Base-by-base conservation (phyloP, 225 moss, liverwort and hornwort genomes). In the Neckera pumila region DNA sequence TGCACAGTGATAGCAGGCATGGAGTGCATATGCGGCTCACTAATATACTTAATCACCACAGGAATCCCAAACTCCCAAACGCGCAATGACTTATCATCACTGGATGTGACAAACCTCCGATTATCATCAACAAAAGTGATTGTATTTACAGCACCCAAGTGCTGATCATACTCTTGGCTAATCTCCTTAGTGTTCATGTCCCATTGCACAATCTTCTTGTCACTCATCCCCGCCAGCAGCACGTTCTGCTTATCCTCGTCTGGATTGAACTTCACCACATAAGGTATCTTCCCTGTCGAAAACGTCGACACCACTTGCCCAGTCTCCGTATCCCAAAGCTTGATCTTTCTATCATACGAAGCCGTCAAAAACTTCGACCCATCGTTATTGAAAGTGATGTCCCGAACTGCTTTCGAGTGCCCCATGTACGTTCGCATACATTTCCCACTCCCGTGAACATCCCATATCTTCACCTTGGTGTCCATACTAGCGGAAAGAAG, bases 1-100 rank as follows among this genome's bases (percentile, higher is more conserved):
- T 98, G 97, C 27, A 98, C 97, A 57, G 98, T 96, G 66, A 98
- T 98, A 38, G 95, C 92, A 33, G 97, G 98, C 98, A 98, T 98
- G 30, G 98, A 98, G 78, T 97, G 97, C 98, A 98, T 97, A 64
- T 98, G 98, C 45, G 98, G 97, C 90, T 98, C 98, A 66, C 98
- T 98, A 54, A 98, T 98, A 88, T 98, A 98, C 76, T 98, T 98
- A 72, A 98, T 98, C 45, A 98, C 98, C 89, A 98, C 98, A 42
- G 98, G 98, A 72, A 98, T 97, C 75, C 98, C 98, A 66, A 98
- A 98, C 90, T 98, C 98, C 98, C 98, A 98, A 40, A 98, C 98
- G 79, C 98, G 94, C 79, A 98, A 91, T 13, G 97, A 98, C 76
- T 97, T 98, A 86, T 98, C 98, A 82, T 98, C 98, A 88, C 98